Base-by-base conservation (phyloP, 2,329 filamentous ascomycete genomes). In the Dothideomycetidae sp. region DNA sequence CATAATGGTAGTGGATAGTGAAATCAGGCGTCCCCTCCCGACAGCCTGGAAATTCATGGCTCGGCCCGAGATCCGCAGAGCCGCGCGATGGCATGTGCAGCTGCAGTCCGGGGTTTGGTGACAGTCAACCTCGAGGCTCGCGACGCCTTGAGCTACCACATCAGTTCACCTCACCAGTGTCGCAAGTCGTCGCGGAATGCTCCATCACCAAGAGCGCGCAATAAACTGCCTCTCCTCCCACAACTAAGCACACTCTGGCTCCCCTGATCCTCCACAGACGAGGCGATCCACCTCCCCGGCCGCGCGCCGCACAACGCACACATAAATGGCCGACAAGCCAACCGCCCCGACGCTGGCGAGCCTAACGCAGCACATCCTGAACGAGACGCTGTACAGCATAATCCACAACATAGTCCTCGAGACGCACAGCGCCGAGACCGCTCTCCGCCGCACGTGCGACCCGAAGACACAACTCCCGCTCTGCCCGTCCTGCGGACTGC, bases 391-490 rank as follows among this genome's bases (percentile, higher is more conserved):
- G 44, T 75, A 80, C 62, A 85, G 82, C 56, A 71, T 86, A 51
- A 69, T 86, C 47, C 77, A 81, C 56, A 78, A 82, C 54, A 67
- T 83, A 36, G 66, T 83, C 45, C 67, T 84, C 50, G 73, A 81
- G 55, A 75, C 74, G 29, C 82, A 88, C 56, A 78, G 78, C 47
- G 71, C 81, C 48, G 82, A 88, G 61, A 86, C 86, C 63, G 71
- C 75, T 45, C 73, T 81, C 37, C 74, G 78, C 38, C 84, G 83
- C 52, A 78, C 78, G 11, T 66, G 86, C 39, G 69, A 76, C 54
- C 80, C 78, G 2, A 79, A 75, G 3, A 79, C 73, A 11, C 67
- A 68, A 38, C 77, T 85, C 46, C 79, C 84, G 23, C 66, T 78
- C 43, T 88, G 81, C 56, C 71, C 75, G 39, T 72, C 75, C 54